Evolutionary conservation across 768 basidiomycete species (phyloP).

Genomic region (Pisolithus microcarpus): DNA sequence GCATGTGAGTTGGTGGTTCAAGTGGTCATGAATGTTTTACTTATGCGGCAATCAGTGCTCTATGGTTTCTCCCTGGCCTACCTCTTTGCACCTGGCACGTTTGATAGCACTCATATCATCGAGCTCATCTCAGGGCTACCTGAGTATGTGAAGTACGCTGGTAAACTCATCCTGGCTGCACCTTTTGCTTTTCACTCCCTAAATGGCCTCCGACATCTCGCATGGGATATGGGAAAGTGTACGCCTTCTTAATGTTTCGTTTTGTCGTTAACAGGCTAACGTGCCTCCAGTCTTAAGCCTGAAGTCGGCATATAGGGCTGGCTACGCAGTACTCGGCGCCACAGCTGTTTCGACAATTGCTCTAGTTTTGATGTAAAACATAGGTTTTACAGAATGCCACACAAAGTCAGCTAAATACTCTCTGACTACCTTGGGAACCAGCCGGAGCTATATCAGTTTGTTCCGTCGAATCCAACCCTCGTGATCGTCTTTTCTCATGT

Average conservation of each 20-base stretch:
- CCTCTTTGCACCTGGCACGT: constrained; percentile 71
- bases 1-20: constrained; percentile 47
- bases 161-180: constrained; percentile 72
- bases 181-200: constrained; percentile 88
- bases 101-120: constrained; percentile 74
- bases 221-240: constrained; percentile 66
- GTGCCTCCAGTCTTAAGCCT: constrained; percentile 59
- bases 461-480: no score
- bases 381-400: no score
- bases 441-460: no score
- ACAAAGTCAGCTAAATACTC: no score
- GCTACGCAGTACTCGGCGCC: constrained; percentile 78
- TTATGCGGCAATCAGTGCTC: constrained; percentile 46
- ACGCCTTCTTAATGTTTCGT: background rate
- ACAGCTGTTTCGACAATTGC: constrained; percentile 69
- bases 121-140: constrained; percentile 67
- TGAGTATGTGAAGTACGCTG: constrained; percentile 64
- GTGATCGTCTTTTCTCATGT: no score
- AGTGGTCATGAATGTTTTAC: background rate
- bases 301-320: constrained; percentile 73
- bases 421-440: no score
- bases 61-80: constrained; percentile 86
- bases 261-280: background rate
- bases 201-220: constrained; percentile 87
- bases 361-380: constrained; percentile 45